These are phyloP conservation scores for Porodaedalea pini DNA, from an alignment of 1,284 basidiomycete species.

Conservation along the genomic window DNA sequence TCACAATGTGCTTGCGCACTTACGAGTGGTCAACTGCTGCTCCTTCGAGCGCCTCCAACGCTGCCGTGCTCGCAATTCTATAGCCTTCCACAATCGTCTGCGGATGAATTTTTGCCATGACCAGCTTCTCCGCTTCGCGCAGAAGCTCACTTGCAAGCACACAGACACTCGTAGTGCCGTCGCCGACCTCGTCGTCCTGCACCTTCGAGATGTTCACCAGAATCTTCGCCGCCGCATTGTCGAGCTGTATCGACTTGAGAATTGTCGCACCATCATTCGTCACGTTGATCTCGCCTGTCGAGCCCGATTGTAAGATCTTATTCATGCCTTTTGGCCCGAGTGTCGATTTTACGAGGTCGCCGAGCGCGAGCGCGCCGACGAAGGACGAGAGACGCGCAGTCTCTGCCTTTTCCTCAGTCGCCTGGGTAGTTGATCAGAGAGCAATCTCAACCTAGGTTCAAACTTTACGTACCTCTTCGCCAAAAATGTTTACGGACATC, in stretches of 20 bases:
- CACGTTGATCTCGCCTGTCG: slow-evolving; percentile 91
- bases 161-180: slow-evolving; percentile 94
- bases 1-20: slow-evolving; percentile 30
- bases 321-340: slow-evolving; percentile 98
- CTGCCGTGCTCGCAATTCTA: slow-evolving; percentile 86
- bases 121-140: slow-evolving; percentile 94
- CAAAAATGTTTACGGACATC: slow-evolving; percentile 48
- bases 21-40: slow-evolving; percentile 85
- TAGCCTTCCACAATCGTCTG: slow-evolving; percentile 99
- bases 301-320: slow-evolving; percentile 91
- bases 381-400: slow-evolving; percentile 98
- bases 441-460: neutral
- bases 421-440: slow-evolving; percentile 44
- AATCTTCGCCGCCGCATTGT: slow-evolving; percentile 99
- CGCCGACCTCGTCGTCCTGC: slow-evolving; percentile 98
- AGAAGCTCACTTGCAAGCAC: slow-evolving; percentile 91
- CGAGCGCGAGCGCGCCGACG: slow-evolving; percentile 93
- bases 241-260: slow-evolving; percentile 94
- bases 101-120: slow-evolving; percentile 91
- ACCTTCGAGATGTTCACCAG: slow-evolving; percentile 99
- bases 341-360: slow-evolving; percentile 97
- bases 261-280: slow-evolving; percentile 99
- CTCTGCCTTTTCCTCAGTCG: slow-evolving; percentile 97
- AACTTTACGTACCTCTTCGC: slow-evolving; percentile 36
- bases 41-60: slow-evolving; percentile 79